These are phyloP conservation scores for Phoma sp. DNA, from an alignment of 2,329 filamentous ascomycete species.

Conservation along the genomic window DNA sequence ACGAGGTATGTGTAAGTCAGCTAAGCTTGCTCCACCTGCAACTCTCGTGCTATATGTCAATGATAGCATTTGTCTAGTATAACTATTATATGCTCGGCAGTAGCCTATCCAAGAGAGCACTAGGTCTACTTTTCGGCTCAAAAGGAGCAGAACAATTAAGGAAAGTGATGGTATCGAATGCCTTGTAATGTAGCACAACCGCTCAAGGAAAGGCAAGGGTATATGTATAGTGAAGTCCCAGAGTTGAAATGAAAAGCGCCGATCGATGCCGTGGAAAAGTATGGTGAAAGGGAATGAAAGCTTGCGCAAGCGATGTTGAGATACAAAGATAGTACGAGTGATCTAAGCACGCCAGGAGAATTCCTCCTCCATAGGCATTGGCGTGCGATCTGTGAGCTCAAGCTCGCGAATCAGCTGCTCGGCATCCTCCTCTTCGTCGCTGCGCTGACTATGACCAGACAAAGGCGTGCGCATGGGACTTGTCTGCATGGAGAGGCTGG, in stretches of 20 bases:
- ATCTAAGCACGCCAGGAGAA: conserved; percentile 40
- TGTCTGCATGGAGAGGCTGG: conserved; percentile 34
- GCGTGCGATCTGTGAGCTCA: conserved; percentile 40
- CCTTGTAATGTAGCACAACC: background rate
- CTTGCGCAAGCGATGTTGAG: background rate
- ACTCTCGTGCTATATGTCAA: no score
- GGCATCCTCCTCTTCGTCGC: conserved; percentile 44
- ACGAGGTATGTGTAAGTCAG: no score
- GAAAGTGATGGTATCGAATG: conserved; percentile 1
- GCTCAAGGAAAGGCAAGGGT: conserved; percentile 6
- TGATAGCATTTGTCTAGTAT: no score
- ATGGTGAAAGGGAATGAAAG: background rate
- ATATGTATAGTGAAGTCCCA: conserved; percentile 13
- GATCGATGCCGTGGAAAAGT: conserved; percentile 7
- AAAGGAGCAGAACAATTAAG: background rate
- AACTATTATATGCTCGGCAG: no score
- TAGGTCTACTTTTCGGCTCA: no score
- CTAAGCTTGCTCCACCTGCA: no score
- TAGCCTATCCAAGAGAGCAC: no score
- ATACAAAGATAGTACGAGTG: background rate
- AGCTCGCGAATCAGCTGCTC: conserved; percentile 36
- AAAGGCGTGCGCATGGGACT: conserved; percentile 44
- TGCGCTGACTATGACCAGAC: conserved; percentile 33
- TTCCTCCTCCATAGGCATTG: conserved; percentile 50
- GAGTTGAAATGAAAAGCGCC: conserved; percentile 6